These are phyloP conservation scores for Neofusicoccum kwambonambiense DNA, from an alignment of 2,329 filamentous ascomycete genomes.

Conservation along the genomic window DNA sequence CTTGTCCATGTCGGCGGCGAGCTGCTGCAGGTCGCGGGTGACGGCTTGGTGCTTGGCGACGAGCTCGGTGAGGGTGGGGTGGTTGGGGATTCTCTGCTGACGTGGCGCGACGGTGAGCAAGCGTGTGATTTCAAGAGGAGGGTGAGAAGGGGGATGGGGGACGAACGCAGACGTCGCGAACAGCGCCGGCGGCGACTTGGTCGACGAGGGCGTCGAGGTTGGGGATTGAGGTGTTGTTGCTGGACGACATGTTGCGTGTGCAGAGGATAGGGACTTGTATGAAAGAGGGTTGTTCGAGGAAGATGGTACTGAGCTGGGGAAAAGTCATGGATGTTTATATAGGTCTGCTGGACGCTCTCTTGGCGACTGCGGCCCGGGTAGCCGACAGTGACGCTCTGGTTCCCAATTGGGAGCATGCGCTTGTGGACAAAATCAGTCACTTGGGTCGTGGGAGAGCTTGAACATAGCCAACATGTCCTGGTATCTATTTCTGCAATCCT, in stretches of 20 bases:
- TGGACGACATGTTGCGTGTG: no score
- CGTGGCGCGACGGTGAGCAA: not conserved
- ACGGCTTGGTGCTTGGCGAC: not conserved
- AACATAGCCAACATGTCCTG: no score
- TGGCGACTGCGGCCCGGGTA: not conserved
- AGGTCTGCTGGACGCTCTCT: not conserved
- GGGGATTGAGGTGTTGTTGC: not conserved
- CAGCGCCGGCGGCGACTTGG: not conserved
- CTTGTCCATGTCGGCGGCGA: not conserved
- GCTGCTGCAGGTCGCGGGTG: not conserved
- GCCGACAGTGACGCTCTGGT: no score
- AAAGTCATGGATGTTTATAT: not conserved
- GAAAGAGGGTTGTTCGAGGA: no score
- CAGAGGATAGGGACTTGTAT: no score
- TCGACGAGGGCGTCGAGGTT: not conserved
- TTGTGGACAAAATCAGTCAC: no score
- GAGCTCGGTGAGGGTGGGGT: not conserved
- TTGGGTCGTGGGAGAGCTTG: no score
- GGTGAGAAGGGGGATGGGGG: no score
- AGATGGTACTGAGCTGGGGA: not conserved
- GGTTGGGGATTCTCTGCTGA: not conserved
- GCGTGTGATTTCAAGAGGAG: not conserved
- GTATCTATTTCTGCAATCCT: no score
- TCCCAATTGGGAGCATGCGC: no score
- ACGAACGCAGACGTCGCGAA: not conserved